Evolutionary conservation across 139 green algal species (phyloP).

Genomic region (Volvox reticuliferus): DNA sequence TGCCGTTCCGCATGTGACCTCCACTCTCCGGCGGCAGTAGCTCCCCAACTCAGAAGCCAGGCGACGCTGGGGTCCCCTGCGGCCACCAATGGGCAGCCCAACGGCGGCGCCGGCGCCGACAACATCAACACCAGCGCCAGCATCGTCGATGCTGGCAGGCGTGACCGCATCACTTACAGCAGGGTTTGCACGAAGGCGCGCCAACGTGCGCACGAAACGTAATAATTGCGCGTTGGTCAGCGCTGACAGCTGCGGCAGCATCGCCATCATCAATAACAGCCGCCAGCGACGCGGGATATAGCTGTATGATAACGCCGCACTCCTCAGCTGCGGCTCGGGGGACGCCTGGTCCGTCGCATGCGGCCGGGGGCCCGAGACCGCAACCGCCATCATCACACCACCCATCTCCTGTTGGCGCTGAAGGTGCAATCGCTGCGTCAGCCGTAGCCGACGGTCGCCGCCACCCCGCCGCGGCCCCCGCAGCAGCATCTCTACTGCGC

Average conservation of each 20-base stretch:
- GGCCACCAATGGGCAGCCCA: background rate
- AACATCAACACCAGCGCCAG: background rate
- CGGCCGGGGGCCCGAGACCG: no score
- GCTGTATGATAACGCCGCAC: background rate
- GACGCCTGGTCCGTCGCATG: background rate
- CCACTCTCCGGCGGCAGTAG: slow-evolving; percentile 22
- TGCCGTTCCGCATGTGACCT: slow-evolving; percentile 10
- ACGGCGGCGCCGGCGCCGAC: no score
- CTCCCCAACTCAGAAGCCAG: background rate
- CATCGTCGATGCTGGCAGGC: background rate
- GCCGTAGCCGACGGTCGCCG: background rate
- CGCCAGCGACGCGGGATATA: slow-evolving; percentile 1
- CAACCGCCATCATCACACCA: background rate
- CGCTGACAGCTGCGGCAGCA: slow-evolving; percentile 34
- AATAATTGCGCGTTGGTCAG: slow-evolving; percentile 26
- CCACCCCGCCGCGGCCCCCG: background rate
- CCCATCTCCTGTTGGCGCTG: background rate
- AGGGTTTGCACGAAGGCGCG: background rate
- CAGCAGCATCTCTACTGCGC: slow-evolving; percentile 5
- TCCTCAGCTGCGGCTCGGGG: no score
- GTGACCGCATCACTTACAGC: background rate
- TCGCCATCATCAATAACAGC: background rate
- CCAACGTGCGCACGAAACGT: background rate
- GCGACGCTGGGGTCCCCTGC: no score
- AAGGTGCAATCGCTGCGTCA: background rate